Conservation (phyloP, 495 filamentous ascomycete species). For the Xylaria scruposa region DNA sequence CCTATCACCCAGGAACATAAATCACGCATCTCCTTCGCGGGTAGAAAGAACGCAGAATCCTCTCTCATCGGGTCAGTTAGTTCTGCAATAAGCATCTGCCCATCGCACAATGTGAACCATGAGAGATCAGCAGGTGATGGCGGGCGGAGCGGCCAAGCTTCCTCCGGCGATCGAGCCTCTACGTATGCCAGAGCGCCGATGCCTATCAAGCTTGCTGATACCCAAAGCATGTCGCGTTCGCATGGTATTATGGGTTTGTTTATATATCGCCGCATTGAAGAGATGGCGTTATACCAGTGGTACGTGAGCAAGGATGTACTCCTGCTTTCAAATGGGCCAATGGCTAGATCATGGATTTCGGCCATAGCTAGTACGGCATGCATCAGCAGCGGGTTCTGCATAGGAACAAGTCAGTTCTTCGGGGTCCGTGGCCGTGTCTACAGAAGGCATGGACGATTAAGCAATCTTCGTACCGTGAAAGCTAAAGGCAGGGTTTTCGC, state of each 20-base stretch:
- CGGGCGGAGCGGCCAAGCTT: slow-evolving; percentile 47
- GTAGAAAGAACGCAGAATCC: slow-evolving; percentile 25
- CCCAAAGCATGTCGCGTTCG: slow-evolving; percentile 49
- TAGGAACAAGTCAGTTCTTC: not conserved
- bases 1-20: not conserved
- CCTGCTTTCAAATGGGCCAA: slow-evolving; percentile 17
- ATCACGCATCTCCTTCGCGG: slow-evolving; percentile 8
- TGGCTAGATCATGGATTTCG: slow-evolving; percentile 46
- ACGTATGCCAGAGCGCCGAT: slow-evolving; percentile 42
- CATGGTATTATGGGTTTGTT: slow-evolving; percentile 34
- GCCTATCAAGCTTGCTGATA: slow-evolving; percentile 45
- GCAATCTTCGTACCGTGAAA: slow-evolving; percentile 35
- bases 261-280: slow-evolving; percentile 46
- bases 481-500: slow-evolving; percentile 36
- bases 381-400: slow-evolving; percentile 30
- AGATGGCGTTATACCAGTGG: slow-evolving; percentile 46
- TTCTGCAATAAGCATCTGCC: slow-evolving; percentile 31
- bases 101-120: slow-evolving; percentile 45
- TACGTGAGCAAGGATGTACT: slow-evolving; percentile 31
- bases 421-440: not conserved
- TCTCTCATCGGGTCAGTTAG: slow-evolving; percentile 29
- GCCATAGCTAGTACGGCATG: slow-evolving; percentile 49
- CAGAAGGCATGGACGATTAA: not conserved
- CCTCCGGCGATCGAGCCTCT: slow-evolving; percentile 37
- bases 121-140: slow-evolving; percentile 39